Evolutionary conservation across 306 rosid genomes (phyloP).

Genomic region (Herpetospermum pedunculosum): DNA sequence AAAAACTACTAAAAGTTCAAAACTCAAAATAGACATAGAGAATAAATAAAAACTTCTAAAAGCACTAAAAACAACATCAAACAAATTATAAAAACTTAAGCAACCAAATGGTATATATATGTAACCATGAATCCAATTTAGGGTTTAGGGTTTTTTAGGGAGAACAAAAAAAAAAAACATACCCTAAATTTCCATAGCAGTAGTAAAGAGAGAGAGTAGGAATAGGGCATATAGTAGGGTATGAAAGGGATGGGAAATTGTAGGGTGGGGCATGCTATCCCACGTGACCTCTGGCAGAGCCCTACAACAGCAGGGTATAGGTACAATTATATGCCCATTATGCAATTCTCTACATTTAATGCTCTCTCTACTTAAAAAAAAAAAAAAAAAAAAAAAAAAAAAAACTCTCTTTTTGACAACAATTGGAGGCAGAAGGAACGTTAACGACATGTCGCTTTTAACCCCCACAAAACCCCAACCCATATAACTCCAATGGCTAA

Average conservation of each 20-base stretch:
- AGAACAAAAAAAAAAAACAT: too few relatives aligned
- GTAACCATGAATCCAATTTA: too few relatives aligned
- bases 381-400: neutral
- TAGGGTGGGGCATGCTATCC: neutral
- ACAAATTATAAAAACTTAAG: too few relatives aligned
- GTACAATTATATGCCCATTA: neutral
- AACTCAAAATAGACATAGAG: too few relatives aligned
- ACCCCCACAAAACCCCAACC: neutral
- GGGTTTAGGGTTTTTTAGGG: too few relatives aligned
- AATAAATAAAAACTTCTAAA: too few relatives aligned
- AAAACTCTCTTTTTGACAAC: neutral
- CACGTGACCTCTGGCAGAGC: neutral
- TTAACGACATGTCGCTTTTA: conserved; percentile 6
- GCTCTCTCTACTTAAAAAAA: neutral
- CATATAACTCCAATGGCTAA: neutral
- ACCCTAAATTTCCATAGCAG: too few relatives aligned
- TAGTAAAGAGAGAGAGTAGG: neutral
- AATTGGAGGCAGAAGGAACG: conserved; percentile 1
- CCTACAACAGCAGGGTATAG: neutral
- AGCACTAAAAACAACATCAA: too few relatives aligned
- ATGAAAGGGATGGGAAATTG: neutral
- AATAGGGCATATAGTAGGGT: neutral
- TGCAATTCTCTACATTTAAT: neutral
- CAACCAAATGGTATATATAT: too few relatives aligned
- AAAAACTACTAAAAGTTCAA: too few relatives aligned